These are phyloP conservation scores for Huntiella moniliformis DNA, from an alignment of 2,329 filamentous ascomycete genomes.

Conservation along the genomic window DNA sequence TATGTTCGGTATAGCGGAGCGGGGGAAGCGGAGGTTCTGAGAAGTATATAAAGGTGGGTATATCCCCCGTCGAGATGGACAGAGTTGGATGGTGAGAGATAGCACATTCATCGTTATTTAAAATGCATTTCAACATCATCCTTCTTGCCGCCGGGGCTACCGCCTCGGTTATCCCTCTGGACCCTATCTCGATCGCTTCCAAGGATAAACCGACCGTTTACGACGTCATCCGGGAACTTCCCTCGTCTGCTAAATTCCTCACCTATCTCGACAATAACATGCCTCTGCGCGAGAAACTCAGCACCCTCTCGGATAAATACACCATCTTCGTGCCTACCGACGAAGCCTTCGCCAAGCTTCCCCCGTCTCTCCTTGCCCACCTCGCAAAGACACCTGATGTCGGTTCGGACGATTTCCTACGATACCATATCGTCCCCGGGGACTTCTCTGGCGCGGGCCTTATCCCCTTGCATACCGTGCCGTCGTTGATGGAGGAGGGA, in stretches of 20 bases:
- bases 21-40: too few species aligned
- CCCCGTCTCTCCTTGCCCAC: slow-evolving; percentile 39
- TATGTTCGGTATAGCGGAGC: too few species aligned
- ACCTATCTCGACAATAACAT: slow-evolving; percentile 36
- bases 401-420: slow-evolving; percentile 25
- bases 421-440: slow-evolving; percentile 57
- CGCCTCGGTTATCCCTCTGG: slow-evolving; percentile 1
- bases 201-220: slow-evolving; percentile 8
- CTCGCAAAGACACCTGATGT: slow-evolving; percentile 16
- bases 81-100: too few species aligned
- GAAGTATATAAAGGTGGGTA: too few species aligned
- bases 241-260: slow-evolving; percentile 4
- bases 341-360: slow-evolving; percentile 49
- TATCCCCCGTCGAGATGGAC: too few species aligned
- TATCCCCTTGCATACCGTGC: slow-evolving; percentile 54
- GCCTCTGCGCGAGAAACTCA: slow-evolving; percentile 53
- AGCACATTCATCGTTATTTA: too few species aligned
- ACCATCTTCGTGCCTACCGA: slow-evolving; percentile 71
- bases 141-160: slow-evolving; percentile 8
- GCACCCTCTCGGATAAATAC: slow-evolving; percentile 51
- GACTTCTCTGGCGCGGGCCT: slow-evolving; percentile 47
- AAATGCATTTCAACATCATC: background rate
- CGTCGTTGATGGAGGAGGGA: slow-evolving; percentile 42
- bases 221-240: slow-evolving; percentile 15
- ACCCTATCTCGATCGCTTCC: background rate